These are phyloP conservation scores for Coemansia sp. DNA, from an alignment of 192 early-diverging fungal species.

Conservation along the genomic window DNA sequence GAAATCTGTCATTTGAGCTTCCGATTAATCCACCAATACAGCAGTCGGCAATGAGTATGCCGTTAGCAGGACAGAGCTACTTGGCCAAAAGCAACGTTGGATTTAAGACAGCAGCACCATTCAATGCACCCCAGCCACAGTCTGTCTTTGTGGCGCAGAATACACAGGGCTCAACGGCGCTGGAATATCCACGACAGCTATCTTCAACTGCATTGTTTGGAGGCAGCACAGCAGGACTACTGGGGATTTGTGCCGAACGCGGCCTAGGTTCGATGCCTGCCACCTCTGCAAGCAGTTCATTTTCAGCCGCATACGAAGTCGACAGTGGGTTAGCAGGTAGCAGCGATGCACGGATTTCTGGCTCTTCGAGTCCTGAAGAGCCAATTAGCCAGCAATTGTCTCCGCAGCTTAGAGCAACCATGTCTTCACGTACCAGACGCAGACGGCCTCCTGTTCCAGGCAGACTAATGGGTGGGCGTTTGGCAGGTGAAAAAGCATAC, in stretches of 20 bases:
- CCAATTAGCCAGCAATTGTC: conserved; percentile 18
- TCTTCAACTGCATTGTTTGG: background rate
- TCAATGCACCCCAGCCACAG: conserved; percentile 2
- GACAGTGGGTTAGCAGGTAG: background rate
- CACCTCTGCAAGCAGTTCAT: background rate
- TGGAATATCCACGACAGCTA: background rate
- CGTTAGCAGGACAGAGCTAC: background rate
- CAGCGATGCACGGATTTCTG: background rate
- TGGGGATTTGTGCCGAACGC: background rate
- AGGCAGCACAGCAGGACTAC: background rate
- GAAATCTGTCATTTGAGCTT: conserved; percentile 43
- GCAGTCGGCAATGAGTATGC: conserved; percentile 15
- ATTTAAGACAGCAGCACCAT: background rate
- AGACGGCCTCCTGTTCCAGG: background rate
- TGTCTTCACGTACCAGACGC: too few relatives aligned
- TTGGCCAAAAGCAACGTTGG: background rate
- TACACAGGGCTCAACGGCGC: background rate
- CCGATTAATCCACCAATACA: conserved; percentile 42
- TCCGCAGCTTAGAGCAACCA: background rate
- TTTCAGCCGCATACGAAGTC: background rate
- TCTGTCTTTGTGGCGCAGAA: background rate
- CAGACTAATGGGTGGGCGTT: background rate
- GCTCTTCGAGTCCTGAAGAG: conserved; percentile 12
- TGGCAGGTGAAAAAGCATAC: background rate
- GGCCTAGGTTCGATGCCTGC: background rate